These are phyloP conservation scores for Eimeria sp. DNA, from an alignment of 169 alveolate genomes.

Conservation along the genomic window DNA sequence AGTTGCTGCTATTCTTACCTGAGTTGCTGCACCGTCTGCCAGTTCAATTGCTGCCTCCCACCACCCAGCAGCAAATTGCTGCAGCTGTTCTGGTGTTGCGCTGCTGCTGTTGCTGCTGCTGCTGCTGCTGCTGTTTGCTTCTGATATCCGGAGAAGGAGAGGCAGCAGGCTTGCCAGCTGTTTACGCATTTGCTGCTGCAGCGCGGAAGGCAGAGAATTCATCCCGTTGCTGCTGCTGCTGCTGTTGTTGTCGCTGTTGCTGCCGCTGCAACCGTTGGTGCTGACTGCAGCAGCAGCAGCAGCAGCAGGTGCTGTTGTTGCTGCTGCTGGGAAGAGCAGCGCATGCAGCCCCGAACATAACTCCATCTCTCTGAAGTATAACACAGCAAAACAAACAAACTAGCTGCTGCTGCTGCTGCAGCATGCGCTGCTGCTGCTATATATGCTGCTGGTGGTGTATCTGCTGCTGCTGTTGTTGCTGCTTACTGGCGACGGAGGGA, in stretches of 20 bases:
- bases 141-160: neutral
- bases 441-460: too few relatives aligned
- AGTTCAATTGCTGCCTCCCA: neutral
- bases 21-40: neutral
- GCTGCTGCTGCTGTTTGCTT: neutral
- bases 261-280: neutral
- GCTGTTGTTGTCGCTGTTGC: slow-evolving; percentile 50
- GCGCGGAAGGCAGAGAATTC: too few relatives aligned
- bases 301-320: slow-evolving; percentile 47
- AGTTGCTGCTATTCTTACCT: too few relatives aligned
- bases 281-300: slow-evolving; percentile 7
- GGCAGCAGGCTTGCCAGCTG: too few relatives aligned
- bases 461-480: too few relatives aligned
- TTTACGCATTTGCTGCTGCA: too few relatives aligned
- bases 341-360: neutral
- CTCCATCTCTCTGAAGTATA: neutral
- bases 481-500: too few relatives aligned
- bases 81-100: neutral
- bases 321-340: neutral
- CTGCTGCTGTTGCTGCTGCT: slow-evolving; percentile 39
- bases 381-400: too few relatives aligned
- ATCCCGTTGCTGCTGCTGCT: slow-evolving; percentile 26
- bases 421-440: too few relatives aligned
- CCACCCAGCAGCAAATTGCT: neutral
- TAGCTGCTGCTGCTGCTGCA: too few relatives aligned